Evolutionary conservation across 1,284 basidiomycete species (phyloP).

Genomic region (Rhodotorula sp.): DNA sequence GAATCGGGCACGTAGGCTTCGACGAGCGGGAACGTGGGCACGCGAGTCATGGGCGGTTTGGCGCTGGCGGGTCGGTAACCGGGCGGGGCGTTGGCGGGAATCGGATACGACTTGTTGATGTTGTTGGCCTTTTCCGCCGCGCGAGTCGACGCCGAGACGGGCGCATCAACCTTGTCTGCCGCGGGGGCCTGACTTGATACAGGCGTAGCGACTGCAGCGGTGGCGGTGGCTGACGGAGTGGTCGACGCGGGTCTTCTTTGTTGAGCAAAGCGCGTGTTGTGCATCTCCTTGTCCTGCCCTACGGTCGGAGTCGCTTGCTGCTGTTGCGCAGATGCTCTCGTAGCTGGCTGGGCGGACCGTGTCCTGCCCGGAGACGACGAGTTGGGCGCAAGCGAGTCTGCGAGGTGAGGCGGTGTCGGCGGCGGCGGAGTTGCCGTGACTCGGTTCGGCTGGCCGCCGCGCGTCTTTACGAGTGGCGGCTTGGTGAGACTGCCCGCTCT

Average conservation of each 20-base stretch:
- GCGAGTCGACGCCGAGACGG: neutral
- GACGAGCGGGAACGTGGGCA: constrained; percentile 35
- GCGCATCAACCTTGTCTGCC: neutral
- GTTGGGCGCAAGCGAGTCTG: neutral
- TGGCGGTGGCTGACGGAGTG: neutral
- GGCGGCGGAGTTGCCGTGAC: neutral
- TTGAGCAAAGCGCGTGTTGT: constrained; percentile 10
- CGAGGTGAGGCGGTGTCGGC: constrained; percentile 1
- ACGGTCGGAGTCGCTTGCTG: neutral
- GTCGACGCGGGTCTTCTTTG: neutral
- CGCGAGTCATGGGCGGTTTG: constrained; percentile 21
- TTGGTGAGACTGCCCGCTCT: constrained; percentile 14
- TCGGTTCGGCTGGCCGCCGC: neutral
- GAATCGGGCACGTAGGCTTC: constrained; percentile 34
- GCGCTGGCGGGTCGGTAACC: constrained; percentile 14
- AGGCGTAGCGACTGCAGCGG: neutral
- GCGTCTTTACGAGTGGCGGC: neutral
- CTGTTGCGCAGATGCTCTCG: neutral
- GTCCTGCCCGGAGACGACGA: neutral
- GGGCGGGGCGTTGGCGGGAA: constrained; percentile 8
- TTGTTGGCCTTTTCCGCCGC: neutral
- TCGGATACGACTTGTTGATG: neutral
- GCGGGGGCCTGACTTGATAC: neutral
- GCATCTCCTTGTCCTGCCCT: neutral
- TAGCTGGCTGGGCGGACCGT: neutral